phyloP scores from a whole-genome alignment of 129 eudicot genomes.

The Glebionis coronaria region DNA sequence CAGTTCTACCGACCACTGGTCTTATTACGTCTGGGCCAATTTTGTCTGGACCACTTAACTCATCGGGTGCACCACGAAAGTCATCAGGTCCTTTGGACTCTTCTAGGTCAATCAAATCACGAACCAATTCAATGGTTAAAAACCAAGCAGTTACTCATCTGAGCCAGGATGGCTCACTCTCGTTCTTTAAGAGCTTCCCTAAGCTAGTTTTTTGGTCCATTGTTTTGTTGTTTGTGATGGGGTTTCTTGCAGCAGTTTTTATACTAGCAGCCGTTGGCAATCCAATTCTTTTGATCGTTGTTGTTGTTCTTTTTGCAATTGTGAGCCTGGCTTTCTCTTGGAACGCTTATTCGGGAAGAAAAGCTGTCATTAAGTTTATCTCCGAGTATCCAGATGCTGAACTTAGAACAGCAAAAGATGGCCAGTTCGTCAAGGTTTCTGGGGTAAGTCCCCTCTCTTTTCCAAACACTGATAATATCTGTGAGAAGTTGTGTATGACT shows the following conservation, averaged over 20 bases:
- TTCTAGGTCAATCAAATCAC: constrained; percentile 46
- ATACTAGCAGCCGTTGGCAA: constrained; percentile 68
- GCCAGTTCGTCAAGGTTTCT: constrained; percentile 68
- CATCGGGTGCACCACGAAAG: constrained; percentile 79
- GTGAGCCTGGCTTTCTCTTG: constrained; percentile 52
- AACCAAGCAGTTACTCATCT: constrained; percentile 77
- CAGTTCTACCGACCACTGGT: constrained; percentile 77
- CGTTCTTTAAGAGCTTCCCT: constrained; percentile 57
- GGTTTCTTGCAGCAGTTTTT: constrained; percentile 62
- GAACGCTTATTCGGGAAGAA: constrained; percentile 52
- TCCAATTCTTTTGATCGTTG: constrained; percentile 61
- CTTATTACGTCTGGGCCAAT: constrained; percentile 75
- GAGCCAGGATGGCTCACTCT: constrained; percentile 40
- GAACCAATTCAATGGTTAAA: constrained; percentile 40
- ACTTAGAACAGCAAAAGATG: constrained; percentile 71
- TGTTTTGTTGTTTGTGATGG: constrained; percentile 63
- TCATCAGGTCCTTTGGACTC: constrained; percentile 73
- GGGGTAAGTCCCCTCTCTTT: constrained; percentile 47
- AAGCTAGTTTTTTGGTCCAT: constrained; percentile 61
- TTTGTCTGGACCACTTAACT: constrained; percentile 69
- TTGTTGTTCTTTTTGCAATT: constrained; percentile 48
- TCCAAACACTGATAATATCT: background rate
- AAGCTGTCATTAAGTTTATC: constrained; percentile 45
- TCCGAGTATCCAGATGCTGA: constrained; percentile 67
- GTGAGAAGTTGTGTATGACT: too few relatives aligned